phyloP scores from a whole-genome alignment of 2,329 filamentous ascomycete genomes.

The Penicillium expansum region DNA sequence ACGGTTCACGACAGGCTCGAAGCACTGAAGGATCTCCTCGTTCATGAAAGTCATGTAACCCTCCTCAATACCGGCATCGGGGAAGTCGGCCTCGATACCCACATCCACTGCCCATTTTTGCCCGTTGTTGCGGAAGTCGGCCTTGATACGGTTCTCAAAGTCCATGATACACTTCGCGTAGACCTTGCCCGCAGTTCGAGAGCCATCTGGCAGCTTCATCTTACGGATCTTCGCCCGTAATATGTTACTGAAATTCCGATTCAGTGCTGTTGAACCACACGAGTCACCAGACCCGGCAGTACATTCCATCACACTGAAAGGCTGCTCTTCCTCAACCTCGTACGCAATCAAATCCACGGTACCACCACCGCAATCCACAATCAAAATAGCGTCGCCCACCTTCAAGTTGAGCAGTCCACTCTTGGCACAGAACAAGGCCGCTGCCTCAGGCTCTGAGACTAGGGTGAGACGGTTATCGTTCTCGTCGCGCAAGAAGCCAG shows the following conservation, averaged over 20 bases:
- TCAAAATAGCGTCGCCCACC: constrained; percentile 96
- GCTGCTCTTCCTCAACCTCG: constrained; percentile 95
- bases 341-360: constrained; percentile 99
- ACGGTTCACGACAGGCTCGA: constrained; percentile 95
- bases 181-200: constrained; percentile 94
- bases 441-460: constrained; percentile 94
- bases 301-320: constrained; percentile 95
- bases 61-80: constrained; percentile 95
- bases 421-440: constrained; percentile 96
- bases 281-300: constrained; percentile 97
- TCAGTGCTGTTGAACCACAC: constrained; percentile 95
- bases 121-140: constrained; percentile 97
- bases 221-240: constrained; percentile 95
- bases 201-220: constrained; percentile 97
- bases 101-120: constrained; percentile 99
- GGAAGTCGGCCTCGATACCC: constrained; percentile 96
- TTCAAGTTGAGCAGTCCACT: constrained; percentile 93
- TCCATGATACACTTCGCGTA: constrained; percentile 99
- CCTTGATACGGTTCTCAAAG: constrained; percentile 99
- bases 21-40: constrained; percentile 97
- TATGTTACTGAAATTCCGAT: constrained; percentile 98
- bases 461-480: constrained; percentile 95
- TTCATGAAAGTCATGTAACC: constrained; percentile 99
- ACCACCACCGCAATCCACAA: constrained; percentile 97
- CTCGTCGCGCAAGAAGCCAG: constrained; percentile 92